A percentile compares a stretch with the other conserved stretches of the same genome.
These are phyloP conservation scores for Nothophaeocryptopus gaeumannii DNA, from an alignment of 2,329 filamentous ascomycete species.

Conservation along the genomic window DNA sequence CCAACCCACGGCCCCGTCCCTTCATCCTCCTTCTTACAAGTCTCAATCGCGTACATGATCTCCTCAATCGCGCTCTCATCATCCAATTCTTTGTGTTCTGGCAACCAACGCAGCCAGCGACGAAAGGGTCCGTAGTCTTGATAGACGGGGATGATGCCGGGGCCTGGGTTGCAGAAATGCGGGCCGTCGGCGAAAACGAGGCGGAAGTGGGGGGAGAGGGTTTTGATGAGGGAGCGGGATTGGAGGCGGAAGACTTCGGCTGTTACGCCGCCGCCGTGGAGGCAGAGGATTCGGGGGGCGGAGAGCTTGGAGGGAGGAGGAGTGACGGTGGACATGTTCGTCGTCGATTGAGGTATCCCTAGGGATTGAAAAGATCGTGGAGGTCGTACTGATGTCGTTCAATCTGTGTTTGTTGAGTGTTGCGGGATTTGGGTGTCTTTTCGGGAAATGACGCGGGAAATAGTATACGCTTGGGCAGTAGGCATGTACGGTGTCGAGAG, in stretches of 20 bases:
- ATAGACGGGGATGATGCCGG: slow-evolving; percentile 64
- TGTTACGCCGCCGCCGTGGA: slow-evolving; percentile 77
- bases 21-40: slow-evolving; percentile 46
- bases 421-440: too few species aligned
- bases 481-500: too few species aligned
- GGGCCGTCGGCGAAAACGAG: slow-evolving; percentile 71
- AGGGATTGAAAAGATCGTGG: too few species aligned
- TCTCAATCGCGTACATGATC: slow-evolving; percentile 45
- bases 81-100: slow-evolving; percentile 55
- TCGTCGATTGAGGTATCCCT: too few species aligned
- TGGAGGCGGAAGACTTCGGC: slow-evolving; percentile 67
- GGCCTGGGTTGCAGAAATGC: slow-evolving; percentile 60
- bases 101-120: slow-evolving; percentile 62
- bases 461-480: too few species aligned
- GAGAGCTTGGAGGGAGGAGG: slow-evolving; percentile 20
- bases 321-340: background rate
- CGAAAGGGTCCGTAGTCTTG: slow-evolving; percentile 64
- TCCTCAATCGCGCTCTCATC: slow-evolving; percentile 48
- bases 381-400: too few species aligned
- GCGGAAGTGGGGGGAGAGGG: slow-evolving; percentile 59
- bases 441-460: too few species aligned
- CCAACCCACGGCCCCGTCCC: slow-evolving; percentile 49
- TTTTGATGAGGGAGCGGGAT: slow-evolving; percentile 55
- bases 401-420: too few species aligned
- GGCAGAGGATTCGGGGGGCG: slow-evolving; percentile 68